Evolutionary conservation across 1,139 yeast genomes (phyloP), one percentile per base, ranked within the genome.

Genomic region (Scheffersomyces titani): DNA sequence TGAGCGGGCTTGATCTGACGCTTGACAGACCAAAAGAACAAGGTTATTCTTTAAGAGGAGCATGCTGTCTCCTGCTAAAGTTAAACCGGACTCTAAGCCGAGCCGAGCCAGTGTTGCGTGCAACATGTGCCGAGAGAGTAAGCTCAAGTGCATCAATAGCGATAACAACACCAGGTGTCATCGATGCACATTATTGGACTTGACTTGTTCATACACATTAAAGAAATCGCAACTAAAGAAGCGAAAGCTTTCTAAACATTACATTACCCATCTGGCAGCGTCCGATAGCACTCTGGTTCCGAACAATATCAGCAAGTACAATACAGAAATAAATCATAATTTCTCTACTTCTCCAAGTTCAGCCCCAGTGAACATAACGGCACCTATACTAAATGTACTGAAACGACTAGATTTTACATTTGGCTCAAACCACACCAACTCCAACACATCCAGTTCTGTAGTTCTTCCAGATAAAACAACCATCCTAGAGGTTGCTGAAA

Each of bases 401-500:
- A 19, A 19, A 9, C 48, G 21, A 19, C 4, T 19, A 46, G 21
- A 20, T 46, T 19, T 19, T 16, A 16, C 20, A 13, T 46, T 18
- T 21, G 48, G 48, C 9, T 7, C 20, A 20, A 46, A 19, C 22
- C 20, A 20, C 16, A 44, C 21, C 19, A 44, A 21, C 45, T n/a
- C 30, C 44, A 11, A 30, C 51, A 19, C 16, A 20, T 20, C 49
- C 40, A 19, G 49, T 20, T 19, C 54, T 6, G 52, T 49, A 7
- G 54, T 70, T 11, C 59, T 74, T n/a, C 78, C 78, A 2, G 63
- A 63, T 9, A 72, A 70, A 55, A 55, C 59, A 18, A 50, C 63
- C 2, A 59, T 75, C 44, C 57, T 68, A 13, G 75, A 73, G 57
- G 65, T 71, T 3, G 66, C 66, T 5, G 70, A 71, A 40, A 68